Evolutionary conservation across 495 filamentous ascomycete genomes (phyloP), one percentile per base, ranked within the genome.

Genomic region (Penicillium argentinense): DNA sequence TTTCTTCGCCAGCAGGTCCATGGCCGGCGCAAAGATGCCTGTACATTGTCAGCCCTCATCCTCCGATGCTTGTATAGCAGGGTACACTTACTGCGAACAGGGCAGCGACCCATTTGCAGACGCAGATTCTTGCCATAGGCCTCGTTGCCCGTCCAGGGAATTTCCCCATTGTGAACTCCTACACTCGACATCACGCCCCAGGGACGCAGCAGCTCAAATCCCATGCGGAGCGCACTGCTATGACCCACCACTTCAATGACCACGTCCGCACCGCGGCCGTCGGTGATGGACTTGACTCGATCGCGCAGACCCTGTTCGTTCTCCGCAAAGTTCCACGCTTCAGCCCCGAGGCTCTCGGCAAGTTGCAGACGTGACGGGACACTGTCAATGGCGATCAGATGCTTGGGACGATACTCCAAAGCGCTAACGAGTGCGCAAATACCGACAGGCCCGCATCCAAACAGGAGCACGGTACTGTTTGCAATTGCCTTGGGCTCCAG

Each of bases 71-170:
- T n/a, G n/a, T n/a, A n/a, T n/a, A n/a, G n/a, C n/a, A 17, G 12
- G 2, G 11, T 4, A 9, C 0, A 33, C 54, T 27, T 60, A 62
- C 67, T 70, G 1, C 67, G 58, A 29, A 97, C 92, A 2, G 91
- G 92, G 61, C 92, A 97, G 37, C 92, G 76, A 29, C 92, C 91
- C 84, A 96, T 95, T 60, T 96, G 88, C 11, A 96, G 59, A 42
- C 79, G 82, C 50, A 97, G 45, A 53, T 97, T 97, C 73, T 97
- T 96, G 21, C 79, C 81, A 63, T 97, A 97, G 5, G 85, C 90
- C 57, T 95, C 79, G 49, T 78, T 82, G 1, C 88, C 91, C n/a
- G 73, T 83, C 81, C 91, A 93, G 1, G 91, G 91, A 45, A 95
- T 90, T 76, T 88, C 85, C 8, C 74, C 84, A 57, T 91, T 95